Evolutionary conservation across 768 basidiomycete species (phyloP).

Genomic region (Clavaria fumosa): DNA sequence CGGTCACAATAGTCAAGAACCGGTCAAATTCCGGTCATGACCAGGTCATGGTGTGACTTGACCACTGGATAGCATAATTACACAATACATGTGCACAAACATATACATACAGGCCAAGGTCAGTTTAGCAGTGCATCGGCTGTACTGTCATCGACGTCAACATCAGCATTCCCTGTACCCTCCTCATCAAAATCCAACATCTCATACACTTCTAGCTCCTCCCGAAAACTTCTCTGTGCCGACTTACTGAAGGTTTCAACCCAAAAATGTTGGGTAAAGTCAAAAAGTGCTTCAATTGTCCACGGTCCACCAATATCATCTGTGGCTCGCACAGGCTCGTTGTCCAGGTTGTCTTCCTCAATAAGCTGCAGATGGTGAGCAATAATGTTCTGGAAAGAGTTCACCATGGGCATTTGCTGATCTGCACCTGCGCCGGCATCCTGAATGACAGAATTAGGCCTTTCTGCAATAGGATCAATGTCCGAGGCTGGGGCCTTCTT

Average conservation of each 20-base stretch:
- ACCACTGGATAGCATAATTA: no score
- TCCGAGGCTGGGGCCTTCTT: background rate
- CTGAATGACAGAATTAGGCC: no score
- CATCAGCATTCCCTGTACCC: background rate
- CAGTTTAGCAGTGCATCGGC: no score
- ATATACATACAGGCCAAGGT: no score
- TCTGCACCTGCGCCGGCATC: no score
- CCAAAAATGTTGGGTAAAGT: conserved; percentile 6
- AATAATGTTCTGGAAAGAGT: no score
- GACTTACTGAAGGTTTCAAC: background rate
- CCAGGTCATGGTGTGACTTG: no score
- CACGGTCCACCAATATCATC: background rate
- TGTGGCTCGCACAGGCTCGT: background rate
- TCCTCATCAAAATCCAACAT: conserved; percentile 8
- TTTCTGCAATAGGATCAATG: conserved; percentile 6
- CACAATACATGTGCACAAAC: no score
- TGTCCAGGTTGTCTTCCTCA: background rate
- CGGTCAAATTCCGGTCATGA: no score
- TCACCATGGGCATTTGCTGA: no score
- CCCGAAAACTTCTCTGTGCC: conserved; percentile 11
- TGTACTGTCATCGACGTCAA: background rate
- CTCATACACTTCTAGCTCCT: conserved; percentile 11
- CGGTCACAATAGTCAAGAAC: no score
- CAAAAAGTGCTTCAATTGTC: conserved; percentile 10
- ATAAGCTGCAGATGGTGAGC: no score